phyloP scores from a whole-genome alignment of 768 basidiomycete species.

The Calocera cornea region DNA sequence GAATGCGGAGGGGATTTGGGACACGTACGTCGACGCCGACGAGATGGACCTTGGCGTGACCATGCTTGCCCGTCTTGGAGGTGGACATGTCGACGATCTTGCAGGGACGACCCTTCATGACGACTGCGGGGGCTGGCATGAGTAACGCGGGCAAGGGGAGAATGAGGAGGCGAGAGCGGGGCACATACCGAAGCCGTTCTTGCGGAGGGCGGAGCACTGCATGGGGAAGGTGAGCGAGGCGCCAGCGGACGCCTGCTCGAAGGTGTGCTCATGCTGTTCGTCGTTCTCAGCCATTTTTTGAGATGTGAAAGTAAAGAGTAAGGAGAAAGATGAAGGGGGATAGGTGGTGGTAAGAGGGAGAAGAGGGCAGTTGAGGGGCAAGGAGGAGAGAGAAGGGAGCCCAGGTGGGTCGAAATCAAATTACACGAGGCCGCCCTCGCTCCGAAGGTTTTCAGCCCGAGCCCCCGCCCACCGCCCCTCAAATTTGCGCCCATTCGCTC shows the following conservation, averaged over 20 bases:
- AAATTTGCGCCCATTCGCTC: neutral
- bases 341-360: conserved; percentile 5
- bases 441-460: neutral
- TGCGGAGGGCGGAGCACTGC: conserved; percentile 81
- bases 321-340: neutral
- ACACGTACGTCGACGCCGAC: conserved; percentile 84
- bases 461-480: neutral
- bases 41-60: conserved; percentile 98
- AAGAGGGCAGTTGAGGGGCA: neutral
- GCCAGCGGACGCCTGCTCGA: conserved; percentile 53
- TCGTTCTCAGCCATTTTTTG: conserved; percentile 35
- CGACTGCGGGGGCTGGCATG: conserved; percentile 41
- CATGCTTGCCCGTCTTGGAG: conserved; percentile 99
- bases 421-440: neutral
- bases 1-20: conserved; percentile 12
- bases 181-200: conserved; percentile 23
- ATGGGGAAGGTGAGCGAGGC: conserved; percentile 25
- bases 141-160: conserved; percentile 2
- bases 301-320: conserved; percentile 5
- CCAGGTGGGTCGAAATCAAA: neutral
- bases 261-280: conserved; percentile 78
- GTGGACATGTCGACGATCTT: conserved; percentile 99
- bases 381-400: neutral
- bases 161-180: neutral
- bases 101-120: conserved; percentile 96